phyloP scores from a whole-genome alignment of 1,284 basidiomycete species.

The Megacollybia platyphylla region DNA sequence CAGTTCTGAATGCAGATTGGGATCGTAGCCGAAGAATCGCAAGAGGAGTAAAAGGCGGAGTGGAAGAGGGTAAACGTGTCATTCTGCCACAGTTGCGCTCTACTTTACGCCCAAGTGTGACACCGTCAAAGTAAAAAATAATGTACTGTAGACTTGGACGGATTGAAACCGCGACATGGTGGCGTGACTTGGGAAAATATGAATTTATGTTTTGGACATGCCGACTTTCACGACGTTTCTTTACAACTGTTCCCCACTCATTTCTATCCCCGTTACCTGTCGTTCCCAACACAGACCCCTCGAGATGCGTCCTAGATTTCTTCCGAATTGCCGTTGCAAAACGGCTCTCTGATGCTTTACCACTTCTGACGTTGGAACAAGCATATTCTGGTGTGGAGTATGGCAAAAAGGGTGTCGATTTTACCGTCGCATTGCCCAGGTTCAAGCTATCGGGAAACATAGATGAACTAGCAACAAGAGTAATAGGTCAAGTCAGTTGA shows the following conservation, averaged over 20 bases:
- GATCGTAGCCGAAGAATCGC: too few relatives aligned
- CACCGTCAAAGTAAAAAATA: too few relatives aligned
- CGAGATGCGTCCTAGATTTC: not conserved
- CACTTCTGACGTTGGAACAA: not conserved
- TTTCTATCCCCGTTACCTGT: not conserved
- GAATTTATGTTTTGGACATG: too few relatives aligned
- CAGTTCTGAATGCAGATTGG: too few relatives aligned
- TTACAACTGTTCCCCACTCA: not conserved
- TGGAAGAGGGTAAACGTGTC: too few relatives aligned
- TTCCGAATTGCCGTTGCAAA: not conserved
- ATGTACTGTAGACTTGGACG: too few relatives aligned
- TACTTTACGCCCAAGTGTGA: too few relatives aligned
- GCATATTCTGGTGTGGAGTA: not conserved
- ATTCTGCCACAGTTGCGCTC: too few relatives aligned
- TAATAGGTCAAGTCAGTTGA: not conserved
- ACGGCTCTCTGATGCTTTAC: not conserved
- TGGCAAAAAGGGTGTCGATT: not conserved
- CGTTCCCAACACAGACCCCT: not conserved
- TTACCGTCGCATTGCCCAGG: conserved; percentile 1
- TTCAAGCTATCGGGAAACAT: not conserved
- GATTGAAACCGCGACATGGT: too few relatives aligned
- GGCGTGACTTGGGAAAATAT: too few relatives aligned
- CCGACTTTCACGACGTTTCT: too few relatives aligned
- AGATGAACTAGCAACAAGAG: not conserved
- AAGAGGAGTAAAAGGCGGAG: too few relatives aligned